Conservation (phyloP, 2,329 filamentous ascomycete genomes). For the Colletotrichum sp. region DNA sequence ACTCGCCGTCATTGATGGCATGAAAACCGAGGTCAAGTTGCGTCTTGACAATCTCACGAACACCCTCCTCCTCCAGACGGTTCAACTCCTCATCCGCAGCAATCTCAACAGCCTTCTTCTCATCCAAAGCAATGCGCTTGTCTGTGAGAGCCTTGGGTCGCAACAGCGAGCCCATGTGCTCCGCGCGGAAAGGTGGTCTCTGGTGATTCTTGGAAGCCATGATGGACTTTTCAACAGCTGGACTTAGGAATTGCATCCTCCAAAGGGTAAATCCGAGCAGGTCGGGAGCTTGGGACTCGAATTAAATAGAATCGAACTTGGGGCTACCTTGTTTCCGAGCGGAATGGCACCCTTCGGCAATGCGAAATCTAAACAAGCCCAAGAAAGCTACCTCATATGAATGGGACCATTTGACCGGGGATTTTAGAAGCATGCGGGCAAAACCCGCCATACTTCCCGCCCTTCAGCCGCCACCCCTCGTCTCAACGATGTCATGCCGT, state of each 20-base stretch:
- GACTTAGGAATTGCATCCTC: not conserved
- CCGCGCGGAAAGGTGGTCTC: constrained; percentile 70
- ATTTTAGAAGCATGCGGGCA: not conserved
- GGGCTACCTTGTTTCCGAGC: not conserved
- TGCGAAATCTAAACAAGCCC: not conserved
- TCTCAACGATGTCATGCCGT: constrained; percentile 9
- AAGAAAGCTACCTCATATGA: not conserved
- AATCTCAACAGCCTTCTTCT: constrained; percentile 27
- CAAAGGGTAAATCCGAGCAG: rapidly evolving
- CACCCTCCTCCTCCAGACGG: constrained; percentile 68
- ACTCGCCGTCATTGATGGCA: constrained; percentile 75
- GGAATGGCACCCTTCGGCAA: not conserved
- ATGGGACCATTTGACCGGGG: not conserved
- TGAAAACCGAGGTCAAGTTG: constrained; percentile 72
- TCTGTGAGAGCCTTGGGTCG: constrained; percentile 58
- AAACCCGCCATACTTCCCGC: not conserved
- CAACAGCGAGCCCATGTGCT: constrained; percentile 77
- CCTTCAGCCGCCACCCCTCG: not conserved
- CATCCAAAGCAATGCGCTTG: constrained; percentile 33
- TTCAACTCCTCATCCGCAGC: constrained; percentile 57
- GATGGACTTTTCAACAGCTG: not conserved
- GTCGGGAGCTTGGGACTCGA: not conserved
- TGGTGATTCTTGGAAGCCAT: constrained; percentile 17
- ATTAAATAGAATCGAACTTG: not conserved
- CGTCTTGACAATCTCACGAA: constrained; percentile 70